Evolutionary conservation across 2,329 filamentous ascomycete species (phyloP).

Genomic region (Gliomastix tumulicola): DNA sequence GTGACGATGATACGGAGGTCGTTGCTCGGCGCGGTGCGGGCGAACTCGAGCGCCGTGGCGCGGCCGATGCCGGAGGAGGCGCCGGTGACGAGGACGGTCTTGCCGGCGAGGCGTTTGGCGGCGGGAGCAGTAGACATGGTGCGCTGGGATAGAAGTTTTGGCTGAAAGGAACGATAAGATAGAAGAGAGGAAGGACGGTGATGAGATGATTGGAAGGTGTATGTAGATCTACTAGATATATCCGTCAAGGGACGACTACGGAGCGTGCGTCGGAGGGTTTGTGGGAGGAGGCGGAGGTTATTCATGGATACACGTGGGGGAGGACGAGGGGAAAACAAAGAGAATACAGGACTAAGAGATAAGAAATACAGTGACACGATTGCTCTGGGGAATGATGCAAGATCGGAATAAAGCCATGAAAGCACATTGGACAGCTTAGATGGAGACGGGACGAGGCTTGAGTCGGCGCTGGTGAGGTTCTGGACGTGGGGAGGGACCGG

Average conservation of each 20-base stretch:
- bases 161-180: too few relatives aligned
- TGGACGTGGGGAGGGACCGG: too few relatives aligned
- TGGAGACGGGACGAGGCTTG: too few relatives aligned
- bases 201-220: not conserved
- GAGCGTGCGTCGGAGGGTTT: conserved; percentile 1
- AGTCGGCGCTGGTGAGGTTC: too few relatives aligned
- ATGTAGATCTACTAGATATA: too few relatives aligned
- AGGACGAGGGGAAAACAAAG: conserved; percentile 33
- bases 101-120: conserved; percentile 80
- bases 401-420: too few relatives aligned
- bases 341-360: not conserved
- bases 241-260: too few relatives aligned
- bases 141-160: too few relatives aligned
- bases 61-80: conserved; percentile 89
- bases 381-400: too few relatives aligned
- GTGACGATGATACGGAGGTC: conserved; percentile 81
- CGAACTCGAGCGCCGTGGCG: conserved; percentile 83
- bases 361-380: not conserved
- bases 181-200: not conserved
- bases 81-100: conserved; percentile 87
- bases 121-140: conserved; percentile 55
- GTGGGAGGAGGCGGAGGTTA: not conserved
- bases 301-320: too few relatives aligned
- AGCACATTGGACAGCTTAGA: too few relatives aligned
- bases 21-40: conserved; percentile 69